Evolutionary conservation across 1,139 yeast genomes (phyloP), one percentile per base, ranked within the genome.

Genomic region (Candida gigantensis): DNA sequence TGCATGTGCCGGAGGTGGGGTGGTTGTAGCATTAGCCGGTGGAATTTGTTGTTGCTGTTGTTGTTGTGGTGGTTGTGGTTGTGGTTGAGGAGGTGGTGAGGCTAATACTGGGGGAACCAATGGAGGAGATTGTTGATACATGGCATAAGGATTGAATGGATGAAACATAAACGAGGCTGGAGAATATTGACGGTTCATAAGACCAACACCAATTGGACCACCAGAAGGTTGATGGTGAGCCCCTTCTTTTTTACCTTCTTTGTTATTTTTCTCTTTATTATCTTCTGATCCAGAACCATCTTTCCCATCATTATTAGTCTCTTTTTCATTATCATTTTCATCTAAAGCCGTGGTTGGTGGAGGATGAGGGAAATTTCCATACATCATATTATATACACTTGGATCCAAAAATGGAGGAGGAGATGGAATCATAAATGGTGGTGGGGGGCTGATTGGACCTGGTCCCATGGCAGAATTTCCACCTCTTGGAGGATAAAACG

Each of bases 101-200:
- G 48, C 32, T 28, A 39, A 34, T 5, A 37, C 42, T 20, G 36
- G 37, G 18, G 40, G 47, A 28, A 47, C 30, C 8, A 64, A 61
- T 3, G 72, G 62, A 5, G 62, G 57, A 16, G 59, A 46, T 15
- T 55, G 66, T 28, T 58, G 68, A 44, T 68, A 71, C 59, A 72
- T 55, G 5, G 66, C 61, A 47, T 74, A 76, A 2, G 80, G 79
- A 44, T 57, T 62, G 46, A 74, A 77, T 0, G 77, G 72, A 21
- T 72, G 75, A 50, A 74, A 69, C 66, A 74, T 63, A 45, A 69
- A 75, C 2, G 55, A 46, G 18, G 67, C 52, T 2, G 65, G 53
- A 5, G 58, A 59, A 18, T 52, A 45, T 33, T 53, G 64, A 17
- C 71, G 58, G 41, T 62, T 66, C 57, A 65, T 58, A 46, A 70